phyloP scores from a whole-genome alignment of 108 stramenopile species.

The Chaetoceros tenuissimus region DNA sequence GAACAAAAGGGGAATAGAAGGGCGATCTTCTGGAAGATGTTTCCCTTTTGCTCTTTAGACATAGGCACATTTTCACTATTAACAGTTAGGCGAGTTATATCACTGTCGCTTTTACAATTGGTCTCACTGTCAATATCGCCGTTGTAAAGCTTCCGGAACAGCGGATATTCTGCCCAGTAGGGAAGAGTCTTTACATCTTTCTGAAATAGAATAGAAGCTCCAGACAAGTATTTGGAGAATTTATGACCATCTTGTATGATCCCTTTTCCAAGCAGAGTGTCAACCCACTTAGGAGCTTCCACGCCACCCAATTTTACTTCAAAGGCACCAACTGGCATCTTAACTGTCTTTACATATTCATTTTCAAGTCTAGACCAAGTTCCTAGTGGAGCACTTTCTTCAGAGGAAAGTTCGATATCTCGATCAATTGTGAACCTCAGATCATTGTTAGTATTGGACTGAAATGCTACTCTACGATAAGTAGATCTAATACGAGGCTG shows the following conservation, averaged over 20 bases:
- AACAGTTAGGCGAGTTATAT: too few relatives aligned
- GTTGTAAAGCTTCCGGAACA: too few relatives aligned
- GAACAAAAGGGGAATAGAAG: too few relatives aligned
- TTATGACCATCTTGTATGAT: conserved; percentile 9
- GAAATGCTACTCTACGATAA: conserved; percentile 7
- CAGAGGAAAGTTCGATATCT: conserved; percentile 5
- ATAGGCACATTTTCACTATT: too few relatives aligned
- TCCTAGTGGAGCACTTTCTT: conserved; percentile 3
- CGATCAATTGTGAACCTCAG: conserved; percentile 8
- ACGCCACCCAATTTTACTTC: conserved; percentile 8
- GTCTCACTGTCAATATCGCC: too few relatives aligned
- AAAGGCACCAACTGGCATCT: conserved; percentile 5
- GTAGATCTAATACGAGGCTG: conserved; percentile 4
- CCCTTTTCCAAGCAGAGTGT: not conserved
- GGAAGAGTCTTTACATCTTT: conserved; percentile 1
- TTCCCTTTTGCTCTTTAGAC: too few relatives aligned
- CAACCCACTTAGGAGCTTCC: conserved; percentile 6
- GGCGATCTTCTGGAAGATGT: too few relatives aligned
- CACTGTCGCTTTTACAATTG: too few relatives aligned
- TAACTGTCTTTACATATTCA: not conserved
- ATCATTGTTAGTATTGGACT: not conserved
- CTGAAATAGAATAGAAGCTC: conserved; percentile 3
- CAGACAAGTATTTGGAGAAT: conserved; percentile 8
- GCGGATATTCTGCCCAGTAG: conserved; percentile 4
- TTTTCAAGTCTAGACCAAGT: conserved; percentile 5